These are phyloP conservation scores for Castanea crenata DNA, from an alignment of 306 rosid species.

Conservation along the genomic window DNA sequence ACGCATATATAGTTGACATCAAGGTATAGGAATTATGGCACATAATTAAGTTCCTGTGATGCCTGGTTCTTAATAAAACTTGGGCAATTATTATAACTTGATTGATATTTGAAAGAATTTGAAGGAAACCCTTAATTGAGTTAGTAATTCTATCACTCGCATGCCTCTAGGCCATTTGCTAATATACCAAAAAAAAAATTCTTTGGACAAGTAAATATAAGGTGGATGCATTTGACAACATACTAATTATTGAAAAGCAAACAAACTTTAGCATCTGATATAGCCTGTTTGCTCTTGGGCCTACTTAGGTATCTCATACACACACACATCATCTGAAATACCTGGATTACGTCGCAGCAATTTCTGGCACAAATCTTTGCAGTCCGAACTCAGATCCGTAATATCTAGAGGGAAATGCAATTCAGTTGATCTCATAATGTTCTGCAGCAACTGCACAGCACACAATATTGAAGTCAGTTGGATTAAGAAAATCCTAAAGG, in stretches of 20 bases:
- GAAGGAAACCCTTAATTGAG: neutral
- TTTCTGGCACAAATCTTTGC: conserved; percentile 91
- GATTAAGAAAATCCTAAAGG: conserved; percentile 10
- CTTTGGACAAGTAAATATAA: too few species aligned
- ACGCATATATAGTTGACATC: conserved; percentile 16
- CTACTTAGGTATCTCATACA: neutral
- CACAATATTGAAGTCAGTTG: conserved; percentile 7
- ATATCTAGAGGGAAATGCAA: conserved; percentile 69
- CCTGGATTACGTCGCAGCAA: conserved; percentile 97
- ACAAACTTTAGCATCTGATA: neutral
- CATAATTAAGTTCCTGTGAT: neutral
- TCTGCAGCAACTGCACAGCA: conserved; percentile 84
- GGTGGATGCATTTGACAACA: neutral
- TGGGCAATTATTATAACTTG: neutral
- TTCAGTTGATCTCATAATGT: conserved; percentile 86
- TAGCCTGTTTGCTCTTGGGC: neutral
- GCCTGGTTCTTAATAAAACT: neutral
- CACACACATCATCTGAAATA: conserved; percentile 18
- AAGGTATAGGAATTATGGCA: conserved; percentile 12
- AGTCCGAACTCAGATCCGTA: conserved; percentile 61
- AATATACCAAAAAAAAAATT: neutral
- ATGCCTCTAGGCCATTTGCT: neutral
- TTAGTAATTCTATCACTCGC: neutral
- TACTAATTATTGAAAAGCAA: neutral
- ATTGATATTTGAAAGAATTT: neutral